phyloP scores from a whole-genome alignment of 108 stramenopile genomes.

The Stephanodiscus minutulus region DNA sequence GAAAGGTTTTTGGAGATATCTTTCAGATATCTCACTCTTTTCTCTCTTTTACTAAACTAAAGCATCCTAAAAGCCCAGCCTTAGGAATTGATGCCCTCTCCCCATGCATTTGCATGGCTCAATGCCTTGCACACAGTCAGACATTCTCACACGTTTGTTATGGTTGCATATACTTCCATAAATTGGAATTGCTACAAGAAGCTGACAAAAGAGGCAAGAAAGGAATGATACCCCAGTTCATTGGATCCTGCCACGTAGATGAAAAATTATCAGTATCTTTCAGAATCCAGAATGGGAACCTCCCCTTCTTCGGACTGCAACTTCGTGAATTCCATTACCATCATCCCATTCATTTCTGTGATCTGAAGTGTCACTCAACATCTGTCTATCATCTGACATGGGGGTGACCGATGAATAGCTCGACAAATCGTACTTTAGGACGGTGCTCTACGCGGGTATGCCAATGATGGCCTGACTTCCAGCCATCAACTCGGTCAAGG shows the following conservation, averaged over 20 bases:
- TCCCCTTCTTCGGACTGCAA: conserved; percentile 55
- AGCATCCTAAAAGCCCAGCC: no score
- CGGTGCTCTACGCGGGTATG: background rate
- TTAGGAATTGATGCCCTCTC: no score
- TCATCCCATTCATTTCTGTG: conserved; percentile 41
- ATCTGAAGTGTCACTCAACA: conserved; percentile 52
- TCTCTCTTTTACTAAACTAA: no score
- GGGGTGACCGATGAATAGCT: no score
- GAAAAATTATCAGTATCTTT: conserved; percentile 38
- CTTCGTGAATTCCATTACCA: conserved; percentile 65
- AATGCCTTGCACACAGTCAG: no score
- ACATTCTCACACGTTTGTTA: no score
- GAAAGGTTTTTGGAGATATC: no score
- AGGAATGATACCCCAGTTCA: conserved; percentile 35
- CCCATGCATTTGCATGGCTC: no score
- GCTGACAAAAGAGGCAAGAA: no score
- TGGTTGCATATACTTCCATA: no score
- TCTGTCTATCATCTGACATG: conserved; percentile 48
- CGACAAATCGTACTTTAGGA: conserved; percentile 39
- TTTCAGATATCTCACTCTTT: no score
- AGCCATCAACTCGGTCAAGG: conserved; percentile 28
- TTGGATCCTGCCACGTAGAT: conserved; percentile 44
- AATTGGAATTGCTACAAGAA: no score
- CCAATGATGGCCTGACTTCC: conserved; percentile 46
- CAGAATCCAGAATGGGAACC: conserved; percentile 43